phyloP scores from a whole-genome alignment of 2,329 filamentous ascomycete species.

The Fusarium sp. region DNA sequence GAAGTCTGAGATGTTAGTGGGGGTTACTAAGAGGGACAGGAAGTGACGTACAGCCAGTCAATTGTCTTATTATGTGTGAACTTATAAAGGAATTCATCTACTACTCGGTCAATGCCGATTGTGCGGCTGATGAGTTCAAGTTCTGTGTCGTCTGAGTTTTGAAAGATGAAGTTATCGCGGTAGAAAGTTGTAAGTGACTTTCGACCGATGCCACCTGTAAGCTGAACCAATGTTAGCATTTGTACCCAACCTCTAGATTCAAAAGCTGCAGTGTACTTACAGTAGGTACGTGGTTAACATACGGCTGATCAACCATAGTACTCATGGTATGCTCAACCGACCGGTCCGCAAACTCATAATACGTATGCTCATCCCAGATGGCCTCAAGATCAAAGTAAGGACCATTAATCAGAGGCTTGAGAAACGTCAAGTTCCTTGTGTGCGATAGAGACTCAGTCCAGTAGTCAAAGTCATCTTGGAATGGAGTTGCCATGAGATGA shows the following conservation, averaged over 20 bases:
- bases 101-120: constrained; percentile 74
- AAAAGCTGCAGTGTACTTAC: constrained; percentile 48
- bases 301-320: constrained; percentile 84
- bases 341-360: constrained; percentile 74
- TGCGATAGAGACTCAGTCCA: constrained; percentile 69
- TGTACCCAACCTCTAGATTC: rapidly evolving
- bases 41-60: constrained; percentile 71
- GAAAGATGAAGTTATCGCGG: constrained; percentile 77
- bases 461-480: constrained; percentile 59
- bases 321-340: constrained; percentile 78
- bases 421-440: constrained; percentile 70
- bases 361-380: constrained; percentile 83
- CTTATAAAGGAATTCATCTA: constrained; percentile 75
- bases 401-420: constrained; percentile 70
- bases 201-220: constrained; percentile 76
- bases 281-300: constrained; percentile 81
- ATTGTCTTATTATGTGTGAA: constrained; percentile 71
- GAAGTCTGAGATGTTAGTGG: constrained; percentile 47
- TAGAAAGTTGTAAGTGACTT: constrained; percentile 73
- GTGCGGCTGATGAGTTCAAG: constrained; percentile 78
- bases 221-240: constrained; percentile 35
- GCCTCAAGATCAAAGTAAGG: constrained; percentile 79
- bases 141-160: constrained; percentile 72
- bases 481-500: constrained; percentile 58
- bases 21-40: rapidly evolving